These are phyloP conservation scores for Leccinum rimulosum DNA, from an alignment of 768 basidiomycete species.

Conservation along the genomic window DNA sequence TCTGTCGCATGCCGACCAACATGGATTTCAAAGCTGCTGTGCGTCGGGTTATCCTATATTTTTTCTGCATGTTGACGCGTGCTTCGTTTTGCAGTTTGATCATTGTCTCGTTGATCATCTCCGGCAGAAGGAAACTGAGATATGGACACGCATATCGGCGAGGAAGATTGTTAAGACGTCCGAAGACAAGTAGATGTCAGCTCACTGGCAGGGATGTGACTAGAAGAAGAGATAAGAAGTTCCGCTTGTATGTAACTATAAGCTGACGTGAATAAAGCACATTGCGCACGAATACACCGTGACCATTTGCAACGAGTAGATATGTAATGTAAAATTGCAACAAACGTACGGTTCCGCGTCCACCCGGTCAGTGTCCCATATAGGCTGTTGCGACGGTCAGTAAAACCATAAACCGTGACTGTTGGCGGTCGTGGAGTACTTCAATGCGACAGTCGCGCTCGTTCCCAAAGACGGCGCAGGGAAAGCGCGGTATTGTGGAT, in stretches of 20 bases:
- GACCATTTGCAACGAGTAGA: no score
- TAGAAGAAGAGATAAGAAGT: no score
- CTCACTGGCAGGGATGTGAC: no score
- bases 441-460: constrained; percentile 96
- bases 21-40: constrained; percentile 10
- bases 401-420: no score
- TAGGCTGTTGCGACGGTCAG: no score
- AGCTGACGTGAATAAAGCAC: no score
- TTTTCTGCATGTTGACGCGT: background rate
- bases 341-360: no score
- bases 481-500: constrained; percentile 68
- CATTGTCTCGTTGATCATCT: constrained; percentile 9
- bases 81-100: constrained; percentile 1
- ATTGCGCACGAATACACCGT: no score
- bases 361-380: no score
- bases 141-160: constrained; percentile 6
- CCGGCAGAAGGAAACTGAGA: background rate
- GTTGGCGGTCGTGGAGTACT: constrained; percentile 28
- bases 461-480: constrained; percentile 85
- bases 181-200: background rate
- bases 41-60: background rate
- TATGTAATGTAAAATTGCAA: no score
- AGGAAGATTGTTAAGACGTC: background rate
- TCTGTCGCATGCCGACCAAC: background rate
- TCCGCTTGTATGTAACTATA: no score